Conservation (phyloP, 2,329 filamentous ascomycete species). For the Fusarium austroafricanum region DNA sequence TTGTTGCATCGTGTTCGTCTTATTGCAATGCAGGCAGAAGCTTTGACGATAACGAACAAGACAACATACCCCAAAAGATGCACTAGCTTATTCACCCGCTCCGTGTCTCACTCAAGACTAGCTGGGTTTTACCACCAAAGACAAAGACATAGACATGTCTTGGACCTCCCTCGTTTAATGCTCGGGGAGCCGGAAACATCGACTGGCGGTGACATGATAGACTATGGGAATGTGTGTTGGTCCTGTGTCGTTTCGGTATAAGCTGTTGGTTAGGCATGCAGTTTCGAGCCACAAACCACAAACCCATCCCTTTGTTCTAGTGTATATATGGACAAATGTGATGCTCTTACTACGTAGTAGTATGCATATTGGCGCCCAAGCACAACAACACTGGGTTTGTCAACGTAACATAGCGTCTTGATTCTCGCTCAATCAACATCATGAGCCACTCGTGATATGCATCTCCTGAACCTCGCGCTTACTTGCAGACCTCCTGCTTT, state of each 20-base stretch:
- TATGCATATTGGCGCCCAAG: conserved; percentile 17
- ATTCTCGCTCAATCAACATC: background rate
- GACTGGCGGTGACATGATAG: background rate
- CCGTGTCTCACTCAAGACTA: conserved; percentile 29
- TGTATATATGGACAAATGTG: conserved; percentile 1
- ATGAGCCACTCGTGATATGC: conserved; percentile 11
- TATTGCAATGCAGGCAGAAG: conserved; percentile 1
- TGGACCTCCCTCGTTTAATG: conserved; percentile 23
- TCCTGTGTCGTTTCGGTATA: conserved; percentile 14
- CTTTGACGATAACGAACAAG: conserved; percentile 11
- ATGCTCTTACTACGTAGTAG: too few species aligned
- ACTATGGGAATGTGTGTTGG: conserved; percentile 17
- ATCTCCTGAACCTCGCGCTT: conserved; percentile 22
- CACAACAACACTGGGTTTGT: background rate
- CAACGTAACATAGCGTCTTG: background rate
- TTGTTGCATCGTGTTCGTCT: conserved; percentile 5
- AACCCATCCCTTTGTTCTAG: background rate
- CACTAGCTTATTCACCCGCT: conserved; percentile 24
- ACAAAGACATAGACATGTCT: conserved; percentile 20
- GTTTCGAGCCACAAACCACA: background rate
- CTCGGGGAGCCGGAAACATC: conserved; percentile 2
- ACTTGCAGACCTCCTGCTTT: conserved; percentile 12
- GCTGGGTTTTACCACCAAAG: background rate
- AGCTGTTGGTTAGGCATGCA: background rate
- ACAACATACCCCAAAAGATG: conserved; percentile 12